These are phyloP conservation scores for Leccinum variicolor DNA, from an alignment of 768 basidiomycete species.

Conservation along the genomic window DNA sequence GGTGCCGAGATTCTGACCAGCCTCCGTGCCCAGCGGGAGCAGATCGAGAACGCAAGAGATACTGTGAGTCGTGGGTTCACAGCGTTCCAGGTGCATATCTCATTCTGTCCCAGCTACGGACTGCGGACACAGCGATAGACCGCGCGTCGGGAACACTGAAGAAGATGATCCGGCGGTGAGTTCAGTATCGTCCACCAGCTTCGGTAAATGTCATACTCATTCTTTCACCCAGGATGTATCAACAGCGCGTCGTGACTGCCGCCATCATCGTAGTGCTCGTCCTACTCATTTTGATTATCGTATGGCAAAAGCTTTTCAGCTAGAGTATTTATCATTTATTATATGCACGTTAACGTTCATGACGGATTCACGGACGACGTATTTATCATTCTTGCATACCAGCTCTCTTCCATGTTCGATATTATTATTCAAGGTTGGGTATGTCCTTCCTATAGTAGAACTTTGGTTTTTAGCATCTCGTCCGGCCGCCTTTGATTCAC, in stretches of 20 bases:
- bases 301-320: constrained; percentile 72
- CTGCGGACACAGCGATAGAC: constrained; percentile 87
- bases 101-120: constrained; percentile 54
- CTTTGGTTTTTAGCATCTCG: constrained; percentile 8
- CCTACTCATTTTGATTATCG: constrained; percentile 74
- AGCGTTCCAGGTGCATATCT: neutral
- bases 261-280: constrained; percentile 85
- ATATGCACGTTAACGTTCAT: constrained; percentile 11
- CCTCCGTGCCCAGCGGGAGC: constrained; percentile 84
- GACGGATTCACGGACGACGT: constrained; percentile 15
- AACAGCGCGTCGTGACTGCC: constrained; percentile 85
- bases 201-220: constrained; percentile 9
- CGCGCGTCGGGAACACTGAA: constrained; percentile 88
- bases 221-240: constrained; percentile 78
- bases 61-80: constrained; percentile 51
- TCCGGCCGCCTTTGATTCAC: constrained; percentile 12
- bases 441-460: constrained; percentile 20
- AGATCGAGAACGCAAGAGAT: constrained; percentile 89
- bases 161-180: constrained; percentile 93
- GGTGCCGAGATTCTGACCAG: constrained; percentile 90
- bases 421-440: neutral
- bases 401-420: neutral
- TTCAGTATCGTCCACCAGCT: constrained; percentile 8
- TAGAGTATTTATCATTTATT: constrained; percentile 23
- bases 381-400: constrained; percentile 28